Percentiles rank a stretch among this genome's conserved stretches.
phyloP scores from a whole-genome alignment of 2,329 filamentous ascomycete genomes.

The Zarea fungicola region DNA sequence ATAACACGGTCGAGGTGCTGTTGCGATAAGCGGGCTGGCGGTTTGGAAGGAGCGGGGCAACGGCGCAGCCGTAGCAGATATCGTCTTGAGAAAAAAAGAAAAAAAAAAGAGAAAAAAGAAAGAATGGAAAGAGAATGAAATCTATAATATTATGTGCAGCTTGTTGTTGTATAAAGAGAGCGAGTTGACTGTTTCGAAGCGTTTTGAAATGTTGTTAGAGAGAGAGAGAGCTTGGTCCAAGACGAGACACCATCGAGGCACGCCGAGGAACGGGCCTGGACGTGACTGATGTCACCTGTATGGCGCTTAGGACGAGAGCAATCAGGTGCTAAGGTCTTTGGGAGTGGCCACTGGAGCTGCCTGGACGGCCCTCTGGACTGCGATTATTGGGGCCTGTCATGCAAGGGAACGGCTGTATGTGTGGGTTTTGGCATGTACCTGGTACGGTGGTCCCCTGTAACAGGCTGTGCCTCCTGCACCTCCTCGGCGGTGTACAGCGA shows the following conservation, averaged over 20 bases:
- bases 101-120: background rate
- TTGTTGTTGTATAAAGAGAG: constrained; percentile 6
- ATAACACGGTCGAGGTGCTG: background rate
- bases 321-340: constrained; percentile 2
- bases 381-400: too few relatives aligned
- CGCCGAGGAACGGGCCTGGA: background rate
- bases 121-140: constrained; percentile 5
- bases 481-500: background rate
- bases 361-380: too few relatives aligned
- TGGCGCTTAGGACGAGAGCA: background rate
- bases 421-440: background rate
- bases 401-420: background rate
- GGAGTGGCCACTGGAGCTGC: background rate
- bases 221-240: background rate
- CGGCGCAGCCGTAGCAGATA: constrained; percentile 6
- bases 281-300: constrained; percentile 14
- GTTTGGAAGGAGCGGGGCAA: constrained; percentile 2
- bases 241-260: background rate
- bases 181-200: background rate
- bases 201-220: background rate
- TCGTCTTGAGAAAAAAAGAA: constrained; percentile 1
- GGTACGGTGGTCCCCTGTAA: background rate
- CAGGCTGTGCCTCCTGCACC: background rate
- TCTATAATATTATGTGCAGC: constrained; percentile 6
- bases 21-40: background rate